Evolutionary conservation across 169 alveolate species (phyloP).

Genomic region (Plasmodium relictum): DNA sequence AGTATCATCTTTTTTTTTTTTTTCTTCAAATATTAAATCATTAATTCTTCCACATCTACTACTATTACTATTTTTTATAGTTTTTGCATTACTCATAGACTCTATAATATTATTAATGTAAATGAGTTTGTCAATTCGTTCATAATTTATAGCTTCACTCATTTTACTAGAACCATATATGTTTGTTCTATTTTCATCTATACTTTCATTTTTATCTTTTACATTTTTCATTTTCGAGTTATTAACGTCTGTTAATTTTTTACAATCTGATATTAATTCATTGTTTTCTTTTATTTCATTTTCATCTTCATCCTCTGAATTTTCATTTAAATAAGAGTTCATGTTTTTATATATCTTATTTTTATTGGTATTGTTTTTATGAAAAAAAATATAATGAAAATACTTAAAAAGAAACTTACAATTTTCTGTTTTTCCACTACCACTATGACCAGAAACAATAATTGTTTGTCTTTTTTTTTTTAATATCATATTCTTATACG

Average conservation of each 20-base stretch:
- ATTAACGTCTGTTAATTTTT: conserved; percentile 80
- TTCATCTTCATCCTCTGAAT: conserved; percentile 63
- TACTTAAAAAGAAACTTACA: conserved; percentile 91
- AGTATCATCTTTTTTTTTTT: conserved; percentile 92
- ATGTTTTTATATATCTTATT: conserved; percentile 8
- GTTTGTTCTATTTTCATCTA: neutral
- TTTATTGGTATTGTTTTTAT: conserved; percentile 9
- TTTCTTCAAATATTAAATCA: conserved; percentile 92
- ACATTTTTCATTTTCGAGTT: conserved; percentile 10
- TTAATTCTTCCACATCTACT: conserved; percentile 98
- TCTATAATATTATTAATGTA: conserved; percentile 92
- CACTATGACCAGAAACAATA: conserved; percentile 99
- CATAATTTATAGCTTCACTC: conserved; percentile 5
- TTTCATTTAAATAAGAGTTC: conserved; percentile 17
- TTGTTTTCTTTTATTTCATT: conserved; percentile 29
- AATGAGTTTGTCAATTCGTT: conserved; percentile 62
- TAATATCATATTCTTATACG: conserved; percentile 78
- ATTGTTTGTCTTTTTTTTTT: conserved; percentile 91
- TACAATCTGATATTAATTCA: neutral
- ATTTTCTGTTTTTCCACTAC: conserved; percentile 99
- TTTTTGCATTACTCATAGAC: conserved; percentile 99
- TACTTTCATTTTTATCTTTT: neutral
- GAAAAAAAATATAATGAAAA: conserved; percentile 81
- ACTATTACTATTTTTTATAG: conserved; percentile 97
- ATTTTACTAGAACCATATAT: neutral